Evolutionary conservation across 1,284 basidiomycete genomes (phyloP).

Genomic region (Apiotrichum montevideense): DNA sequence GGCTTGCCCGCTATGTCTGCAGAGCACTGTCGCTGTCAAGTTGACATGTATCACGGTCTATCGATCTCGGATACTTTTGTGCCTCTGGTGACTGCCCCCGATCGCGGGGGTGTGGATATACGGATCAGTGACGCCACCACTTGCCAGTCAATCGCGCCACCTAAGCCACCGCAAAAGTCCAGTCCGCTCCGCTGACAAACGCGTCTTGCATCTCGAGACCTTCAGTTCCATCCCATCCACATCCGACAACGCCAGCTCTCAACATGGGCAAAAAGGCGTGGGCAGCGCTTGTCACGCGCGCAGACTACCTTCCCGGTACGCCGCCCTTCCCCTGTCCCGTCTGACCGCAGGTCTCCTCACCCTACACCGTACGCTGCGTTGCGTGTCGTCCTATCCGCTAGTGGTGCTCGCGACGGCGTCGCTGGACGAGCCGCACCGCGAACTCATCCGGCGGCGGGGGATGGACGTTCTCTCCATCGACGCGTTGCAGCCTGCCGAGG

Average conservation of each 20-base stretch:
- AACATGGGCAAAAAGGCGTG: conserved; percentile 47
- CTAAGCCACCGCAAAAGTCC: no score
- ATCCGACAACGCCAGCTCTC: background rate
- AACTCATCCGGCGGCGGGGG: conserved; percentile 54
- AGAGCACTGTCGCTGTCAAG: no score
- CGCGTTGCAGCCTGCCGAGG: conserved; percentile 54
- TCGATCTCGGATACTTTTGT: no score
- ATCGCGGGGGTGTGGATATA: no score
- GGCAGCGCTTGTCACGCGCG: conserved; percentile 61
- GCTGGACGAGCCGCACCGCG: conserved; percentile 55
- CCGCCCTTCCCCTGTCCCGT: background rate
- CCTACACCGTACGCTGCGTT: conserved; percentile 60
- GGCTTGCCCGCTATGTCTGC: no score
- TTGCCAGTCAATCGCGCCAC: no score
- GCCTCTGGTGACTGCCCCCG: no score
- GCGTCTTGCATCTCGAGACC: background rate
- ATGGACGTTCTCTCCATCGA: conserved; percentile 59
- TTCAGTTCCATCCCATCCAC: background rate
- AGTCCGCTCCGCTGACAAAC: background rate
- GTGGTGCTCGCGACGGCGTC: conserved; percentile 70
- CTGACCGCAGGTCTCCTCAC: conserved; percentile 53
- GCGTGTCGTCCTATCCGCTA: conserved; percentile 68
- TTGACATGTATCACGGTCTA: no score
- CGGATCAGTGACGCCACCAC: no score
- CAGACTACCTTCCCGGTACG: conserved; percentile 56